Evolutionary conservation across 1,284 basidiomycete species (phyloP).

Genomic region (Paramarasmius palmivorus): DNA sequence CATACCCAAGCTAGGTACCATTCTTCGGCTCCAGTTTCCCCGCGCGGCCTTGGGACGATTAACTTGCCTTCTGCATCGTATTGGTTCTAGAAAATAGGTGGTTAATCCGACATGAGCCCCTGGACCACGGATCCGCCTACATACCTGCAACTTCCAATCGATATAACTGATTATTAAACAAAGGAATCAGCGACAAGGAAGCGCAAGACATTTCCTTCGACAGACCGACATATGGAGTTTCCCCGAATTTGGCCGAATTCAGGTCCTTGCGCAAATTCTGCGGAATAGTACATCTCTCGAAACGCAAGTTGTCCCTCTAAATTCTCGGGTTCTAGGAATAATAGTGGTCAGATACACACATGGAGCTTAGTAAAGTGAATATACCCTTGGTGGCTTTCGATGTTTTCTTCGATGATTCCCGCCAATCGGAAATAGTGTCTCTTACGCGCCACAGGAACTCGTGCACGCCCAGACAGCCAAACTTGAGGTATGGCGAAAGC

Average conservation of each 20-base stretch:
- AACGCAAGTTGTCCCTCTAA: constrained; percentile 21
- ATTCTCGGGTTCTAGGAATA: constrained; percentile 18
- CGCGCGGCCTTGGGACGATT: constrained; percentile 16
- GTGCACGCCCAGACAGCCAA: constrained; percentile 45
- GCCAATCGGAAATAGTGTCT: constrained; percentile 29
- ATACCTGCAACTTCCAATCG: constrained; percentile 20
- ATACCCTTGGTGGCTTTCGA: neutral
- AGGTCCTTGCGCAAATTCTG: constrained; percentile 16
- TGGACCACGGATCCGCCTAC: constrained; percentile 11
- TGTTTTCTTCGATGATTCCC: constrained; percentile 1
- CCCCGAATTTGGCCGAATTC: constrained; percentile 25
- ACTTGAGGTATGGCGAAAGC: constrained; percentile 32
- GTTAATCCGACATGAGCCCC: neutral
- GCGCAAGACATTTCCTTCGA: constrained; percentile 13
- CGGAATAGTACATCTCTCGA: constrained; percentile 19
- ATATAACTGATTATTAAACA: constrained; percentile 15
- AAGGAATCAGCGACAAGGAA: neutral
- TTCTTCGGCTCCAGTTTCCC: constrained; percentile 17
- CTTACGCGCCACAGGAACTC: constrained; percentile 39
- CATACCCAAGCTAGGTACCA: constrained; percentile 15
- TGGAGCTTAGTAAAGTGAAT: neutral
- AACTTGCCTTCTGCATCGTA: constrained; percentile 15
- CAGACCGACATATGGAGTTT: constrained; percentile 24
- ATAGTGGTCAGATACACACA: neutral
- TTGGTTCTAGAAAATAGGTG: constrained; percentile 15